These are phyloP conservation scores for Calocybe indica DNA, from an alignment of 768 basidiomycete genomes.

Conservation along the genomic window DNA sequence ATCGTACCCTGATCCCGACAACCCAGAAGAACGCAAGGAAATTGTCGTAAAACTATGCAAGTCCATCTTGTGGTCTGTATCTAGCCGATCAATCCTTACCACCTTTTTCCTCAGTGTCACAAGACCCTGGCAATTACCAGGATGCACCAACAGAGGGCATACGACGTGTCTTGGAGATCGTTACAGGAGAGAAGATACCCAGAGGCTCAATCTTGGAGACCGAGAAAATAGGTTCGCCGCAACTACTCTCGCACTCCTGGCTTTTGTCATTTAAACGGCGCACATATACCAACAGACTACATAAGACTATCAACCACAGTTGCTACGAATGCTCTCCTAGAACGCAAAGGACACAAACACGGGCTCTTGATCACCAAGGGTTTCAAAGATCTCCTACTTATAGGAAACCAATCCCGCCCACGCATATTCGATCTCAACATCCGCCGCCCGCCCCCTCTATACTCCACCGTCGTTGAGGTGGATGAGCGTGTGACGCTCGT, in stretches of 20 bases:
- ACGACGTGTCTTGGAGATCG: slow-evolving; percentile 74
- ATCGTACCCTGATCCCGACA: slow-evolving; percentile 70
- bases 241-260: not conserved
- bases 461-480: slow-evolving; percentile 65
- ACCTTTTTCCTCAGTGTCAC: slow-evolving; percentile 54
- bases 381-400: slow-evolving; percentile 86
- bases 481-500: slow-evolving; percentile 95
- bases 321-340: slow-evolving; percentile 92
- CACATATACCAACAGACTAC: slow-evolving; percentile 52
- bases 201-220: slow-evolving; percentile 65
- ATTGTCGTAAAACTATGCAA: slow-evolving; percentile 85
- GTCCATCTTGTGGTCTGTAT: slow-evolving; percentile 17
- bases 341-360: slow-evolving; percentile 90
- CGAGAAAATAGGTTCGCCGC: slow-evolving; percentile 64
- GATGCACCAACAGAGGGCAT: slow-evolving; percentile 97
- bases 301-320: slow-evolving; percentile 92
- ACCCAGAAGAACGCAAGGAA: slow-evolving; percentile 57
- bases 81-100: not conserved
- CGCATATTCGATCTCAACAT: slow-evolving; percentile 95
- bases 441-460: slow-evolving; percentile 68
- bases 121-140: slow-evolving; percentile 80
- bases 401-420: slow-evolving; percentile 93
- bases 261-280: slow-evolving; percentile 1
- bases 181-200: slow-evolving; percentile 62
- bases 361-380: slow-evolving; percentile 89